Percentiles rank a stretch among this genome's conserved stretches.
Evolutionary conservation across 2,329 filamentous ascomycete genomes (phyloP).

Genomic region (Coniochaeta ligniaria): DNA sequence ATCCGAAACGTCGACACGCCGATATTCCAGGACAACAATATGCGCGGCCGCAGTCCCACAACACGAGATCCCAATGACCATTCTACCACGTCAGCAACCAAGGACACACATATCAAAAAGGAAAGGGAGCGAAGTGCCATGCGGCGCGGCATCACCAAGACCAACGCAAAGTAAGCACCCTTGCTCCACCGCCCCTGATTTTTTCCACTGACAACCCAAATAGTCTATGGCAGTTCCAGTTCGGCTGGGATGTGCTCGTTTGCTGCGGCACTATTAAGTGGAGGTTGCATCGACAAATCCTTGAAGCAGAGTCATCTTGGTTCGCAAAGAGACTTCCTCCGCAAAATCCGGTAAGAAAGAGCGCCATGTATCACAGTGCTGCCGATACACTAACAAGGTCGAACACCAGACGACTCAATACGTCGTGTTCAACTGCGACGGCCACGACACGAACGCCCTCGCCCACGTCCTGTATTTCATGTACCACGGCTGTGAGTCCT

Average conservation of each 20-base stretch:
- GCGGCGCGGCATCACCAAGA: background rate
- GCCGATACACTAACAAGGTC: background rate
- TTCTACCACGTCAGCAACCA: background rate
- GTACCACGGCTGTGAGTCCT: constrained; percentile 15
- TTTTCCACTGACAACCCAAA: background rate
- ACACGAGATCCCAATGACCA: background rate
- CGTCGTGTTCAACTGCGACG: constrained; percentile 6
- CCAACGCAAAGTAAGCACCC: background rate
- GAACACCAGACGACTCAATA: constrained; percentile 2
- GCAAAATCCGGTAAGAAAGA: constrained; percentile 5
- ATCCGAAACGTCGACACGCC: background rate
- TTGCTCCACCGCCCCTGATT: background rate
- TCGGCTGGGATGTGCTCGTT: constrained; percentile 12
- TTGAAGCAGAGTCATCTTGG: constrained; percentile 9
- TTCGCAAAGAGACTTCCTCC: constrained; percentile 7
- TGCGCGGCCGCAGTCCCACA: background rate
- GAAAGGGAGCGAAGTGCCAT: background rate
- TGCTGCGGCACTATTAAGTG: constrained; percentile 5
- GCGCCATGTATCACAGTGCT: too few species aligned
- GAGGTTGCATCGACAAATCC: constrained; percentile 11
- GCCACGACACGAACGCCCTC: constrained; percentile 12
- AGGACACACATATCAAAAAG: background rate
- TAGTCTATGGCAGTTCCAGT: constrained; percentile 8
- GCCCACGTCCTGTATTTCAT: constrained; percentile 17
- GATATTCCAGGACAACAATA: background rate